These are phyloP conservation scores for Paratinospora sagittata DNA, from an alignment of 164 flowering plant species.

Conservation along the genomic window DNA sequence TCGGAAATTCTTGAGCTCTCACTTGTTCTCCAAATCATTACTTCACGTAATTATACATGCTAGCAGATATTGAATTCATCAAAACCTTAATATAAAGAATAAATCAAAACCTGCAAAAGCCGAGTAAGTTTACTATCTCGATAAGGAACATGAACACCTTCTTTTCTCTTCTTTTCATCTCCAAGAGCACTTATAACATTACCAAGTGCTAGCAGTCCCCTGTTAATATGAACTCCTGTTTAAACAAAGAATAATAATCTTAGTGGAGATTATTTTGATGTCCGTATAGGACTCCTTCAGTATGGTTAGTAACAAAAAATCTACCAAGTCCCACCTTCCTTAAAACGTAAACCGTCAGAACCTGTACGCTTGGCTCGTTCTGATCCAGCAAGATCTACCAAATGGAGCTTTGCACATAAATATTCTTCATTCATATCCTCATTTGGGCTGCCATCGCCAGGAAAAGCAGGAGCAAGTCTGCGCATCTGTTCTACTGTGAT, in stretches of 20 bases:
- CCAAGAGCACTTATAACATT: slow-evolving; percentile 99
- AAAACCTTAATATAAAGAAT: neutral
- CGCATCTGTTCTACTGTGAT: slow-evolving; percentile 94
- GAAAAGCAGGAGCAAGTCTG: slow-evolving; percentile 32
- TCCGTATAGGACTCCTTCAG: neutral
- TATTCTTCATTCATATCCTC: slow-evolving; percentile 73
- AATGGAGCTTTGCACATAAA: slow-evolving; percentile 89
- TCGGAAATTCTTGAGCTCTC: neutral
- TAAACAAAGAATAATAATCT: neutral
- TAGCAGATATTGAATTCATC: slow-evolving; percentile 1
- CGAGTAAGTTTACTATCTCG: slow-evolving; percentile 99
- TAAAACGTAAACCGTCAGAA: slow-evolving; percentile 96
- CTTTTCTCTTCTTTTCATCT: slow-evolving; percentile 96
- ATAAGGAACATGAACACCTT: slow-evolving; percentile 93
- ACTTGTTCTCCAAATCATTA: no score
- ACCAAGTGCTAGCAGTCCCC: slow-evolving; percentile 98
- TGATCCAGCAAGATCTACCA: slow-evolving; percentile 99
- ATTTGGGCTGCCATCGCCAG: slow-evolving; percentile 36
- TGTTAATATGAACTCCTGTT: slow-evolving; percentile 95
- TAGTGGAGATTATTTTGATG: neutral
- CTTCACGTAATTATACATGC: neutral
- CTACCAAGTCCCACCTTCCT: slow-evolving; percentile 60
- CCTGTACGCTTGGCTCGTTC: slow-evolving; percentile 99
- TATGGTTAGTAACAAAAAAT: slow-evolving; percentile 2
- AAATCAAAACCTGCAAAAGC: slow-evolving; percentile 76